Evolutionary conservation across 2,329 filamentous ascomycete species (phyloP), one percentile per base, ranked within the genome.

Genomic region (Aspergillus aculeatinus): DNA sequence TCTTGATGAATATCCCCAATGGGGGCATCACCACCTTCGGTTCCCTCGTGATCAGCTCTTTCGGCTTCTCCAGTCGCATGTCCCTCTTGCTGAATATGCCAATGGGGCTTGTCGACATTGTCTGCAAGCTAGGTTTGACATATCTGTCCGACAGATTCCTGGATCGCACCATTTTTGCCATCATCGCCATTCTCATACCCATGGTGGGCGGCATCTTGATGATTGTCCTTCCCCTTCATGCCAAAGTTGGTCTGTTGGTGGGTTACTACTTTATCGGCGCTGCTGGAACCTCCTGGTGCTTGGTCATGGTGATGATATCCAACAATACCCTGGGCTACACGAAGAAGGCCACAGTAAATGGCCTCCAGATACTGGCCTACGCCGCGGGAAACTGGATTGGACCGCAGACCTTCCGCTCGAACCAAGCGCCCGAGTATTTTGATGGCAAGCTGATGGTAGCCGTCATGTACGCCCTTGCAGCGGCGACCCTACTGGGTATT

Each of bases 1-100:
- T 57, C 2, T 23, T 61, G 23, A 60, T 60, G 48, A 67, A 66
- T 19, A 63, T 67, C 5, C 63, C 63, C 9, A 65, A 64, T 23
- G 61, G 62, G 1, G 50, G 57, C 12, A 62, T 65, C n/a, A 67
- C 65, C n/a, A 65, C 62, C 10, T 66, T 66, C 16, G 48, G 48
- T 23, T 49, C 48, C 3, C n/a, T 49, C 11, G 14, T 49, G 14
- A 49, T 49, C 2, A 49, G 14, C 16, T 49, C 48, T 14, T 49
- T 49, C 4, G 48, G 48, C 48, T 49, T 49, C 48, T 19, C n/a
- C 11, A 23, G 21, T 25, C 48, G 48, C 7, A 19, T 49, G n/a
- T 10, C 48, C 48, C 48, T 49, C 21, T 10, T 49, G 7, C 48
- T 49, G 1, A 49, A 23, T 10, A 23, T 23, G n/a, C 48, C 48